Base-by-base conservation (phyloP, 1,139 yeast species). In the Dujonia santamariae region DNA sequence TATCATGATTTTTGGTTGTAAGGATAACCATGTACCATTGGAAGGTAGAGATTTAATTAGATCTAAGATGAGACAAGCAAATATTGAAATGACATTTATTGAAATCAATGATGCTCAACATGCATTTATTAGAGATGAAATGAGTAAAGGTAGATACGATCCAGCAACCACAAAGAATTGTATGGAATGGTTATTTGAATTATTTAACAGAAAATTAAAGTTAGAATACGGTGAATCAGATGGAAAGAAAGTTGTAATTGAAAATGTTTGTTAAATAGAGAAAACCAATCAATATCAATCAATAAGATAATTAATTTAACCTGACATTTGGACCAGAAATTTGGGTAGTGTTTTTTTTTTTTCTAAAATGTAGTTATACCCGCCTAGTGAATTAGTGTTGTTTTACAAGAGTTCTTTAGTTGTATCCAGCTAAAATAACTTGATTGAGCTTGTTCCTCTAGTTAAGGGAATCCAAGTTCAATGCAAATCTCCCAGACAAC, bases 1-100 rank as follows among this genome's bases (percentile, higher is more conserved):
- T 38, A 63, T 82, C 30, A 62, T 82, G 65, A 80, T 84, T 35
- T 84, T 84, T 56, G 95, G 95, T 16, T 81, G 87, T 32, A 70
- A 79, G 51, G 95, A 85, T 51, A 80, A 80, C 39, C 95, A 85
- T 51, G 94, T 85, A 13, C 87, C 94, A 1, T 78, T 83, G 28
- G 83, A 68, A 42, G 95, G 94, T 2, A 67, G 95, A 42, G 90
- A 82, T 51, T 56, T 81, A 49, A 84, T 85, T 48, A 69, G 95
- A 48, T 53, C 66, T 39, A 69, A 73, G n/a, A 58, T 85, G 50
- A 67, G 88, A 45, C 72, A 75, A 33, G 68, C 75, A 26, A 69
- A 71, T 17, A 83, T 80, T 32, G 77, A 69, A 35, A 75, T 82
- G 61, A 79, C 88, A 1, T 82, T 84, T 51, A 69, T 80, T 57